Conservation (phyloP, 192 early-diverging fungal genomes). For the Coemansia sp. region DNA sequence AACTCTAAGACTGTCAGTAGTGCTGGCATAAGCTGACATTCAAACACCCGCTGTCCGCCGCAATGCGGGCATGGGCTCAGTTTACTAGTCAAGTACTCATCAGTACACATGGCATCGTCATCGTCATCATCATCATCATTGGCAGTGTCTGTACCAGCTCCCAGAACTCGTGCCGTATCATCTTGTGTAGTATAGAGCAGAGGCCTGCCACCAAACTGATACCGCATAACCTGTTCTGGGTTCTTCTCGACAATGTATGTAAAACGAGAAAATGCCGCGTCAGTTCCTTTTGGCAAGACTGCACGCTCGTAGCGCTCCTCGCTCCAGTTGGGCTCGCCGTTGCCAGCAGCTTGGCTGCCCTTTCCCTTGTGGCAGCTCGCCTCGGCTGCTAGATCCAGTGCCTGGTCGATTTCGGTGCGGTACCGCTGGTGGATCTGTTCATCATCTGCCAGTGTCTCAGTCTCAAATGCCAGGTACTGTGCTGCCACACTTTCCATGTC, state of each 20-base stretch:
- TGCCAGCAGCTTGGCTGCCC: background rate
- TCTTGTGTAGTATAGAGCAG: constrained; percentile 67
- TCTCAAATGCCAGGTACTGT: constrained; percentile 41
- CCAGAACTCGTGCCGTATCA: constrained; percentile 47
- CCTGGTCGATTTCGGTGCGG: constrained; percentile 27
- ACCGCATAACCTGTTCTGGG: constrained; percentile 85
- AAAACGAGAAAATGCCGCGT: constrained; percentile 81
- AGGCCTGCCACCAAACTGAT: constrained; percentile 69
- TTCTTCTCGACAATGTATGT: constrained; percentile 65
- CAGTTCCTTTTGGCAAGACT: constrained; percentile 66
- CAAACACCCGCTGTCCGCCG: constrained; percentile 69
- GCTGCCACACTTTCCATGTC: constrained; percentile 8
- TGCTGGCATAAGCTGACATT: constrained; percentile 92
- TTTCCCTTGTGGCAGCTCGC: background rate
- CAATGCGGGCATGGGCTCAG: constrained; percentile 71
- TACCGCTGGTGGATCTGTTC: constrained; percentile 16
- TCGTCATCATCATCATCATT: constrained; percentile 18
- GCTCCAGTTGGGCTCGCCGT: constrained; percentile 62
- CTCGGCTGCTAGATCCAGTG: constrained; percentile 16
- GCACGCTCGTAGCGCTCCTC: constrained; percentile 84
- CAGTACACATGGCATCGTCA: constrained; percentile 14
- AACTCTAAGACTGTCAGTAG: constrained; percentile 71
- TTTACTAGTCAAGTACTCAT: constrained; percentile 28
- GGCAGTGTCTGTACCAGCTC: constrained; percentile 9
- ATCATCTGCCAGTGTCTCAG: constrained; percentile 15